A percentile compares a stretch with the other conserved stretches of the same genome.
phyloP scores from a whole-genome alignment of 1,139 yeast genomes.

The Nakaseomyces delphensis region DNA sequence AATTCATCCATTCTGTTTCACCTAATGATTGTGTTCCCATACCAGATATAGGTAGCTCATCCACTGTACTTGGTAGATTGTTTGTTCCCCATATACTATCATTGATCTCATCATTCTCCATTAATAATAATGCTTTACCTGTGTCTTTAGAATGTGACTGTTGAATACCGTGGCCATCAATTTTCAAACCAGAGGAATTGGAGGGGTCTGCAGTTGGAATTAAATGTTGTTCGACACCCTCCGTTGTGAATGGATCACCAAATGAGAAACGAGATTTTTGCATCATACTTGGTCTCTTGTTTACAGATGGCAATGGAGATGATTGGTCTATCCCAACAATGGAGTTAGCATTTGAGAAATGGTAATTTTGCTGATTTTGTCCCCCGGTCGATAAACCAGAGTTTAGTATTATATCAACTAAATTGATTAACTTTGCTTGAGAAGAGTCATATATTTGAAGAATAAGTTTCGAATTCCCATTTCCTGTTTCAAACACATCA shows the following conservation, averaged over 20 bases:
- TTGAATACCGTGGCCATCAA: slow-evolving; percentile 21
- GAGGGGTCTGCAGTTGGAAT: not conserved
- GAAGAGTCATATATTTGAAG: not conserved
- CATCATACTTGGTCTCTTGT: slow-evolving; percentile 37
- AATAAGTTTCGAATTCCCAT: not conserved
- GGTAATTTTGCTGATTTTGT: not conserved
- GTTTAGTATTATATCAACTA: slow-evolving; percentile 46
- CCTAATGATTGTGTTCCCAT: not conserved
- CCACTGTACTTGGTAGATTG: slow-evolving; percentile 23
- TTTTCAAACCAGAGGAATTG: not conserved
- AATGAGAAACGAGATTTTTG: slow-evolving; percentile 48
- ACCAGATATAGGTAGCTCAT: slow-evolving; percentile 11
- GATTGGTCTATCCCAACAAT: not conserved
- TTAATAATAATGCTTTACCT: slow-evolving; percentile 46
- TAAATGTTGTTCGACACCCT: slow-evolving; percentile 10
- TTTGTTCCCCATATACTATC: slow-evolving; percentile 44
- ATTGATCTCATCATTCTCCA: slow-evolving; percentile 42
- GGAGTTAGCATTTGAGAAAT: not conserved
- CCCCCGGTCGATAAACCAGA: not conserved
- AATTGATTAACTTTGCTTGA: slow-evolving; percentile 51
- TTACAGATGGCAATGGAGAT: not conserved
- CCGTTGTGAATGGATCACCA: slow-evolving; percentile 49
- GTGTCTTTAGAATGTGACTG: slow-evolving; percentile 26
- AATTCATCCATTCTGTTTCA: not conserved
- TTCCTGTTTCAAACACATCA: not conserved